phyloP scores from a whole-genome alignment of 345 rosid species.

The Heritiera littoralis region DNA sequence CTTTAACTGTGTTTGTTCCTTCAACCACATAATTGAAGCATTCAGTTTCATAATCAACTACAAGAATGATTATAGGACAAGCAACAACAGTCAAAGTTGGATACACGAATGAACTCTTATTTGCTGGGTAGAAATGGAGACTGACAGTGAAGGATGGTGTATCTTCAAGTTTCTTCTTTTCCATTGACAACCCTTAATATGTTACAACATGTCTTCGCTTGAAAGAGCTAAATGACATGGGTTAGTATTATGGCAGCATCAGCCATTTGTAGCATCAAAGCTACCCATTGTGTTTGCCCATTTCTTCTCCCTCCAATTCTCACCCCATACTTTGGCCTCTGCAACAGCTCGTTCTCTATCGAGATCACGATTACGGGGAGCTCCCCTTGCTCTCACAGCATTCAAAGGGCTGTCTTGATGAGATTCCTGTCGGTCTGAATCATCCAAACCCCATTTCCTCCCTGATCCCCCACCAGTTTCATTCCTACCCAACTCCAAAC shows the following conservation, averaged over 20 bases:
- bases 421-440: conserved; percentile 61
- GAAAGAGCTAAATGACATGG: neutral
- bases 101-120: conserved; percentile 37
- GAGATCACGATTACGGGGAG: conserved; percentile 75
- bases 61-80: conserved; percentile 31
- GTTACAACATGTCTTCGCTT: conserved; percentile 24
- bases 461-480: conserved; percentile 81
- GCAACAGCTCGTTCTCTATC: conserved; percentile 98
- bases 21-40: conserved; percentile 31
- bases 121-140: conserved; percentile 29
- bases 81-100: conserved; percentile 36
- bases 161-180: conserved; percentile 33
- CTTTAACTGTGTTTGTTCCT: conserved; percentile 30
- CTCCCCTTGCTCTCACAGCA: conserved; percentile 65
- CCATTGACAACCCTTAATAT: conserved; percentile 15
- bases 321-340: conserved; percentile 98
- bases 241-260: neutral
- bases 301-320: conserved; percentile 92
- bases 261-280: conserved; percentile 71
- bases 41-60: conserved; percentile 31
- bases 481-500: conserved; percentile 54
- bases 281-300: conserved; percentile 68
- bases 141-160: conserved; percentile 28
- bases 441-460: conserved; percentile 71
- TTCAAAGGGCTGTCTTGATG: conserved; percentile 75